Percentiles rank a stretch among this genome's conserved stretches.
These are phyloP conservation scores for Gracilaria domingensis DNA, from an alignment of 23 red algal species.

Conservation along the genomic window DNA sequence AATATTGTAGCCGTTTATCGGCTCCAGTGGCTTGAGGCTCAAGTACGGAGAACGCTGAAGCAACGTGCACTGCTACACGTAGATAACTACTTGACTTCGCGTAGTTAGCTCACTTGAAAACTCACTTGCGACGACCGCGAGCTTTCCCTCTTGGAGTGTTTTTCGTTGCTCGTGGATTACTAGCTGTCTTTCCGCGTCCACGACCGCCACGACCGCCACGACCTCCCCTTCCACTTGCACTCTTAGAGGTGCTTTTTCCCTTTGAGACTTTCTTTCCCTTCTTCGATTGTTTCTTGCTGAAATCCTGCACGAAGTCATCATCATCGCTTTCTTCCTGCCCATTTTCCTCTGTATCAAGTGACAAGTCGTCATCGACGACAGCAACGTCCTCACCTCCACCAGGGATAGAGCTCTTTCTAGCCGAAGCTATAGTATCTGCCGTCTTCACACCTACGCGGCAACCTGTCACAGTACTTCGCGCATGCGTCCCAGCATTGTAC, in stretches of 20 bases:
- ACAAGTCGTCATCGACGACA: constrained; percentile 66
- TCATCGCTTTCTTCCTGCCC: constrained; percentile 47
- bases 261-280: constrained; percentile 18
- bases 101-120: neutral
- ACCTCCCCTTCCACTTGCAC: neutral
- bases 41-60: neutral
- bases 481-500: constrained; percentile 61
- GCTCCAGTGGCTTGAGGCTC: too few relatives aligned
- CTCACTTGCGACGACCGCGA: constrained; percentile 18
- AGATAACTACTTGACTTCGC: neutral
- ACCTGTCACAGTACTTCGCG: constrained; percentile 62
- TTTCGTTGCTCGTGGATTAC: neutral
- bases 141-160: constrained; percentile 7
- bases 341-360: constrained; percentile 21
- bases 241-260: constrained; percentile 8
- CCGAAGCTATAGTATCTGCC: neutral
- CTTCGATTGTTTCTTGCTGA: constrained; percentile 43
- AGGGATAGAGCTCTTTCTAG: constrained; percentile 2
- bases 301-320: constrained; percentile 35
- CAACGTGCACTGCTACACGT: neutral
- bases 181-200: constrained; percentile 12
- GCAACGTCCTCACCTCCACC: constrained; percentile 43
- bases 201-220: constrained; percentile 29
- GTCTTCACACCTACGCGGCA: constrained; percentile 69
- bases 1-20: too few relatives aligned